Base-by-base conservation (phyloP, 2,329 filamentous ascomycete species). In the Venturia carpophila region DNA sequence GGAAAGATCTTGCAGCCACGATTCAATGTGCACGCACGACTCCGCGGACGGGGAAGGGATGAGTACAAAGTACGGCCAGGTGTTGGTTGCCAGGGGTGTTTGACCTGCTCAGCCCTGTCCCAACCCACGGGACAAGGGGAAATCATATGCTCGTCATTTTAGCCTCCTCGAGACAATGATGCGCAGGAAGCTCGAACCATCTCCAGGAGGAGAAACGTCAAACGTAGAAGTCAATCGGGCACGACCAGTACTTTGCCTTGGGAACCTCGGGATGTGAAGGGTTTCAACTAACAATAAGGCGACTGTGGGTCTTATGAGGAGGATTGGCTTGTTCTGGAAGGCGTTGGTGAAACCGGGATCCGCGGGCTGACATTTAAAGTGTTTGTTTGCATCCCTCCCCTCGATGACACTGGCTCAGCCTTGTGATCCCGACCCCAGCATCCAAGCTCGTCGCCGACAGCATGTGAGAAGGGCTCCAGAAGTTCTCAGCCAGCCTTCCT, bases 71-170 rank as follows among this genome's bases (percentile, higher is more conserved):
- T 56, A 56, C 52, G 52, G 52, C 52, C 52, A 27, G 52, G 27
- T 17, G 13, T 37, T 17, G 45, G n/a, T n/a, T n/a, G 24, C 47
- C 17, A 13, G 30, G 15, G 49, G 19, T 19, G 21, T 34, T 55
- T 15, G 45, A 15, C 39, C 15, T 49, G 45, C n/a, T 49, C 45
- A 58, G 52, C 27, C 52, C 52, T 58, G 52, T 37, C 52, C 27
- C 6, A n/a, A 27, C 27, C 47, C 47, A 21, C 37, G 52, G 19
- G 15, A n/a, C 10, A 37, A 15, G 30, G 27, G 52, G 7, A 45
- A 45, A 42, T 42, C 37, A 27, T 43, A 61, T 61, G 60, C 60
- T 61, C 42, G 60, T 61, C 60, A 61, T 61, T 61, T 61, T 61
- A 43, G 60, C 37, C 24, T 39, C 52, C 6, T 24, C 30, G 30